Evolutionary conservation across 768 basidiomycete species (phyloP), one percentile per base, ranked within the genome.

Genomic region (Termitomyces titanicus): DNA sequence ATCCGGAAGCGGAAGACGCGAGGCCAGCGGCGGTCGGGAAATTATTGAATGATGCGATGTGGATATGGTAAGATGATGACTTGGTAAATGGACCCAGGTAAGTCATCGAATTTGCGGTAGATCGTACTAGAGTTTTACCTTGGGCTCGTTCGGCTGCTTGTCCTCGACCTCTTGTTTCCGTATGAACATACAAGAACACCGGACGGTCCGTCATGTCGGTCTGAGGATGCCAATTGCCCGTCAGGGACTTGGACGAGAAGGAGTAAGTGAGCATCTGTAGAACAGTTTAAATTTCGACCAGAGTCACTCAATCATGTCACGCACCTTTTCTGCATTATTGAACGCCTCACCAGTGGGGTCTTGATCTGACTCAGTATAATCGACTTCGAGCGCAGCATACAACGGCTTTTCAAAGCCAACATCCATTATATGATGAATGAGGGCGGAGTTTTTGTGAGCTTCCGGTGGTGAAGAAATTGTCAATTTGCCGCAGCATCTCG

Each of bases 1-100:
- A n/a, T 15, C 97, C 97, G 0, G 94, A 92, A 0, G 97, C 97
- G 33, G 95, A 98, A 1, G 95, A 98, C 1, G 97, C 97, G 44
- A 99, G 85, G 4, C 97, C 97, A 0, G 97, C 97, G 15, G 97
- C 97, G 13, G 97, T 99, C 27, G 97, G 97, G 79, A 99, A 98
- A 77, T 98, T 98, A 81, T 99, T 99, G 75, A 84, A 87, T 7
- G 96, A 98, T 54, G 85, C 84, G 64, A 99, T 94, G 74, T 94
- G 94, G 3, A 98, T 83, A 17, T 80, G 74, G 70, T 75, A 90
- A 15, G 74, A 61, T 0, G 94, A 89, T 35, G 94, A 71, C 87
- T 45, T 91, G n/a, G n/a, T n/a, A 63, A 12, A 8, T 33, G 31
- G 51, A 27, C 33, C 31, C 38, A 50, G 55, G 53, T 62, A 13